These are phyloP conservation scores for Claviceps africana DNA, from an alignment of 2,329 filamentous ascomycete species.

Conservation along the genomic window DNA sequence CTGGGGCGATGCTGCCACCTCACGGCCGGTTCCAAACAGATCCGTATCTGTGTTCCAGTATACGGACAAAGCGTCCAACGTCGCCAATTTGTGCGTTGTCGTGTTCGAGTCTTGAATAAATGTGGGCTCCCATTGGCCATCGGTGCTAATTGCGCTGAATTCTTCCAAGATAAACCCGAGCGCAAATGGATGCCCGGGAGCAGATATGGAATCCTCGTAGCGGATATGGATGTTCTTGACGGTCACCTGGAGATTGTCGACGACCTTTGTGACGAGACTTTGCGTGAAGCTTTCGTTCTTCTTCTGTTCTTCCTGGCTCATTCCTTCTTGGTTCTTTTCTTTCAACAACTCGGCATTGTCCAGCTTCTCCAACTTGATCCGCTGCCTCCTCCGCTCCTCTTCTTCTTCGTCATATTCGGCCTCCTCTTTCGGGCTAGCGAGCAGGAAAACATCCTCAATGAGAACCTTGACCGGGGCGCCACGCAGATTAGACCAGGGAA, in stretches of 20 bases:
- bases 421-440: constrained; percentile 92
- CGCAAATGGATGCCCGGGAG: constrained; percentile 88
- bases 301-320: constrained; percentile 89
- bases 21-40: constrained; percentile 69
- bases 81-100: constrained; percentile 87
- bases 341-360: constrained; percentile 92
- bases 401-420: constrained; percentile 86
- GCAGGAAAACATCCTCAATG: constrained; percentile 91
- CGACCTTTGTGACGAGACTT: constrained; percentile 87
- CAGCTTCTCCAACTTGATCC: constrained; percentile 97
- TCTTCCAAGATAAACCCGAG: constrained; percentile 85
- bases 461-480: constrained; percentile 89
- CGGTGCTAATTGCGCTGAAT: constrained; percentile 92
- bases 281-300: constrained; percentile 97
- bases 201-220: constrained; percentile 94
- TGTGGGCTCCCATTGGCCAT: constrained; percentile 86
- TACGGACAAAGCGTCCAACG: constrained; percentile 73
- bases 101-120: constrained; percentile 80
- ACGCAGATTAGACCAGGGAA: constrained; percentile 94
- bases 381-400: constrained; percentile 71
- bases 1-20: constrained; percentile 32
- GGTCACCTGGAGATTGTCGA: constrained; percentile 94
- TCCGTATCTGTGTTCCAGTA: constrained; percentile 97
- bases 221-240: constrained; percentile 98
- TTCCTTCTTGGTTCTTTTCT: constrained; percentile 79